phyloP scores from a whole-genome alignment of 371 early-diverging fungal genomes.

The Globomyces sp. region DNA sequence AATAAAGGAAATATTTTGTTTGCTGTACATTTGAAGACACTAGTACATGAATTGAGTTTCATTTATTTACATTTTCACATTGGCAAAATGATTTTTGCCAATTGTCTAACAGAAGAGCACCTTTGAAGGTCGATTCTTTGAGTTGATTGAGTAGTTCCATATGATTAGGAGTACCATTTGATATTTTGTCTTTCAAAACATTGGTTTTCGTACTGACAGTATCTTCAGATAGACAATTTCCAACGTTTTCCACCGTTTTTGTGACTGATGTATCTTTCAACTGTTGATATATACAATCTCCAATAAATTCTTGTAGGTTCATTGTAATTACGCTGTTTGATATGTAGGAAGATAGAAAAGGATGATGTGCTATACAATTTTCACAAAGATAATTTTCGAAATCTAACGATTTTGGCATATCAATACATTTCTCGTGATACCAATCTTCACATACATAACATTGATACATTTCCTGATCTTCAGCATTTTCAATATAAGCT shows the following conservation, averaged over 20 bases:
- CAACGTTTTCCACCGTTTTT: background rate
- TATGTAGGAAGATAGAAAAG: background rate
- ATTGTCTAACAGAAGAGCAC: background rate
- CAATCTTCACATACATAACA: slow-evolving; percentile 17
- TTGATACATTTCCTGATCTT: background rate
- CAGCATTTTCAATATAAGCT: background rate
- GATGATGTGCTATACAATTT: background rate
- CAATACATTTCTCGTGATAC: slow-evolving; percentile 14
- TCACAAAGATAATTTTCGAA: background rate
- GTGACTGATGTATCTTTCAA: background rate
- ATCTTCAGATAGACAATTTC: background rate
- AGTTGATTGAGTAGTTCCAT: too few species aligned
- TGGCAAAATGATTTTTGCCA: background rate
- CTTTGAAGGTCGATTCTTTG: too few species aligned
- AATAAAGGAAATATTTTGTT: background rate
- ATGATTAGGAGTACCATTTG: too few species aligned
- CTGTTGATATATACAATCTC: too few species aligned
- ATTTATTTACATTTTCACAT: background rate
- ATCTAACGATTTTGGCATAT: background rate
- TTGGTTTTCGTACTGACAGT: background rate
- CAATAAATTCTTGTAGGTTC: too few species aligned
- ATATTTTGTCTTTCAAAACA: too few species aligned
- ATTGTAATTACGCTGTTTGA: background rate
- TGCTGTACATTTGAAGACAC: background rate
- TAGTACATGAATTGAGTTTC: background rate